phyloP scores from a whole-genome alignment of 1,284 basidiomycete genomes.

The Phylloporus gajari region DNA sequence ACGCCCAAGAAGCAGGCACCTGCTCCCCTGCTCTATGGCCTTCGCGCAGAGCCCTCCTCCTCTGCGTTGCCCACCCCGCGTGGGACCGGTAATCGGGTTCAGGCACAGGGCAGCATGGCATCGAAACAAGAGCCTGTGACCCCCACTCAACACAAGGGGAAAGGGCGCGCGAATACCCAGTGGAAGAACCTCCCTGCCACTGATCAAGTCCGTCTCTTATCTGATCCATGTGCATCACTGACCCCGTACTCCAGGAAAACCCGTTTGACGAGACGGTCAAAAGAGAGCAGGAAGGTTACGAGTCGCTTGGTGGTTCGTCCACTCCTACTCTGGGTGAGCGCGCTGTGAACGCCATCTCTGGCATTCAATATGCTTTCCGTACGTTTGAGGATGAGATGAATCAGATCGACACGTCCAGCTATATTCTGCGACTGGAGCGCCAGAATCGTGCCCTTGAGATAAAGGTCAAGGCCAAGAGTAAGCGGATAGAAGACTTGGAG shows the following conservation, averaged over 20 bases:
- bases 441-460: slow-evolving; percentile 50
- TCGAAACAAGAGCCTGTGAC: slow-evolving; percentile 24
- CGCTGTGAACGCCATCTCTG: slow-evolving; percentile 21
- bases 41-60: slow-evolving; percentile 10
- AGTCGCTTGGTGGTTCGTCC: not conserved
- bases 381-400: not conserved
- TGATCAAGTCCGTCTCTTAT: slow-evolving; percentile 15
- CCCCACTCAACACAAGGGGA: slow-evolving; percentile 40
- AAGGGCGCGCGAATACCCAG: slow-evolving; percentile 19
- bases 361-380: slow-evolving; percentile 4
- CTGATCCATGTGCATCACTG: not conserved
- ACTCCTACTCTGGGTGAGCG: slow-evolving; percentile 28
- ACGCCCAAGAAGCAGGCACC: slow-evolving; percentile 21
- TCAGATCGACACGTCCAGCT: slow-evolving; percentile 32
- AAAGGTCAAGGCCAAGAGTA: slow-evolving; percentile 50
- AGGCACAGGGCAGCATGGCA: slow-evolving; percentile 1
- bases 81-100: slow-evolving; percentile 11
- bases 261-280: slow-evolving; percentile 18
- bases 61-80: slow-evolving; percentile 34
- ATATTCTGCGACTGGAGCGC: slow-evolving; percentile 55
- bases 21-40: not conserved
- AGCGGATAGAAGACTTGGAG: slow-evolving; percentile 49
- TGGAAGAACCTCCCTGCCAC: slow-evolving; percentile 10
- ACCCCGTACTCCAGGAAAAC: slow-evolving; percentile 24
- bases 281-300: slow-evolving; percentile 1